These are phyloP conservation scores for Diaporthe eres DNA, from an alignment of 2,329 filamentous ascomycete species.

Conservation along the genomic window DNA sequence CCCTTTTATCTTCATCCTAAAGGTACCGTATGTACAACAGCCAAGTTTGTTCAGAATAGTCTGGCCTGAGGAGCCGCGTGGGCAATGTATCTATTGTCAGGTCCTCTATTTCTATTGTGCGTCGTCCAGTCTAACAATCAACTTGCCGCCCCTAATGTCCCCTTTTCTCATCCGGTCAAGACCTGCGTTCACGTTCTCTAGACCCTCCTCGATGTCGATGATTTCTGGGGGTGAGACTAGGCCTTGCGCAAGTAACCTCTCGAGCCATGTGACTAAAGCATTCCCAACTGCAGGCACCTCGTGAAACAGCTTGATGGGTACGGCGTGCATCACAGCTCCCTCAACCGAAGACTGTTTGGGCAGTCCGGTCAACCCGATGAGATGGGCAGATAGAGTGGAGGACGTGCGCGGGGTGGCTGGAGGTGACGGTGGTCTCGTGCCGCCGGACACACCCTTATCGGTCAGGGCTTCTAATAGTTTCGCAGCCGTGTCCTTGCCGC, in stretches of 20 bases:
- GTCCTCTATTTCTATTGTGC: constrained; percentile 16
- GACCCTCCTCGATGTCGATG: constrained; percentile 73
- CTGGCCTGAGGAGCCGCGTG: background rate
- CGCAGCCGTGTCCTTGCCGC: constrained; percentile 74
- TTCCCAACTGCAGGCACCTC: constrained; percentile 75
- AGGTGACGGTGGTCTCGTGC: constrained; percentile 51
- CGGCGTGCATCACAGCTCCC: constrained; percentile 70
- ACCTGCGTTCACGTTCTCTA: constrained; percentile 77
- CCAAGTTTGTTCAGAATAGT: constrained; percentile 52
- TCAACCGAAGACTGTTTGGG: constrained; percentile 67
- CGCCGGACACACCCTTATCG: constrained; percentile 41
- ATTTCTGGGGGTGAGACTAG: constrained; percentile 73
- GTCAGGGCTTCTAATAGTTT: constrained; percentile 69
- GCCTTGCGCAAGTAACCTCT: constrained; percentile 70
- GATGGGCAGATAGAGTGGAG: constrained; percentile 60
- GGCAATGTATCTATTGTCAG: background rate
- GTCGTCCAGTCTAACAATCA: constrained; percentile 67
- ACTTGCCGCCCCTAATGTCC: constrained; percentile 75
- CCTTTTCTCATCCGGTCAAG: constrained; percentile 76
- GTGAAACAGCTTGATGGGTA: constrained; percentile 84
- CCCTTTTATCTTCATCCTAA: background rate
- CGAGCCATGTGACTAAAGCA: constrained; percentile 75
- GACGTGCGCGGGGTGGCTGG: constrained; percentile 55
- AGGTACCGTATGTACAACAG: constrained; percentile 46
- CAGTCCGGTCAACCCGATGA: constrained; percentile 77